Base-by-base conservation (phyloP, 2,329 filamentous ascomycete species). In the Nemania abortiva region DNA sequence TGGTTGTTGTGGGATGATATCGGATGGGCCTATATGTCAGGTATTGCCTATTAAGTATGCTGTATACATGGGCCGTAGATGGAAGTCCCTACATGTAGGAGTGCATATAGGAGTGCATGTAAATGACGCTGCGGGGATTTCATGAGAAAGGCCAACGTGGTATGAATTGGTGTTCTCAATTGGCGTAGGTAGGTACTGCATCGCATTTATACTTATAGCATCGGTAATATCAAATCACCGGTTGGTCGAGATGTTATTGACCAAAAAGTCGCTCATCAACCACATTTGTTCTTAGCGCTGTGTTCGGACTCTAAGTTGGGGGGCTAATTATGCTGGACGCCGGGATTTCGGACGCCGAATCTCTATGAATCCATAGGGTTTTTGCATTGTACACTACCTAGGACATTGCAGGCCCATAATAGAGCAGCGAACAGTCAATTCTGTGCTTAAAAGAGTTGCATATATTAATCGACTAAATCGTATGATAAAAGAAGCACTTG, bases 101-200 rank as follows among this genome's bases (percentile, higher is more conserved):
- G 6, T 24, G n/a, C 27, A 34, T 9, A 58, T 10, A 31, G 24
- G 18, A 3, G 50, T 29, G 52, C 6, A 3, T 10, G 20, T 54
- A 37, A 50, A 50, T 54, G 42, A 34, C 37, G 24, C 53, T 69
- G 66, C 57, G 66, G 66, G 66, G 66, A 63, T 66, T 66, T 57
- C 45, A 11, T 29, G 42, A 11, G 22, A 29, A 11, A 6, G 11
- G 13, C 3, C 1, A 34, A 37, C 62, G 61, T 53, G 55, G 49
- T 29, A 59, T 42, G 37, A 58, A 34, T 34, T 13, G 15, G 4
- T 49, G 22, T 29, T 49, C 22, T 27, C 42, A 34, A 15, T 42
- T 13, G 37, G 37, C 37, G 6, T 13, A 34, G 31, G 9, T 34
- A 34, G 9, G 5, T 34, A 9, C 9, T 34, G 31, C 9, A 34